These are phyloP conservation scores for Talaromyces sp. DNA, from an alignment of 2,329 filamentous ascomycete species.

Conservation along the genomic window DNA sequence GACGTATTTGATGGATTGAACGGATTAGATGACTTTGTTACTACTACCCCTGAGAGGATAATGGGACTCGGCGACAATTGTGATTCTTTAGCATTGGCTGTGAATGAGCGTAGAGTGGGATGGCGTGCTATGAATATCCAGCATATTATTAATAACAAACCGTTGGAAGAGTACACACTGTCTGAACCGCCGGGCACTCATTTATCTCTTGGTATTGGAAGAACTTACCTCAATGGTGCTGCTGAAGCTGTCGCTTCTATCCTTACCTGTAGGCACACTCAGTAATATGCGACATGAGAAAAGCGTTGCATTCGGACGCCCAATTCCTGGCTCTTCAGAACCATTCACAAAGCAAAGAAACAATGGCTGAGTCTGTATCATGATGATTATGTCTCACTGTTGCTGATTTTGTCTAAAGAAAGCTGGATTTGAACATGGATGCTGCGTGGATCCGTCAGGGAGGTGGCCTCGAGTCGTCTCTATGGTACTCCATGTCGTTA, in stretches of 20 bases:
- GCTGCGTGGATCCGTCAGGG: not conserved
- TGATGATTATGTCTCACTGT: too few species aligned
- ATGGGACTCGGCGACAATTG: not conserved
- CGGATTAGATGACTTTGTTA: not conserved
- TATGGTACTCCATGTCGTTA: not conserved
- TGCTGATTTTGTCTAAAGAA: not conserved
- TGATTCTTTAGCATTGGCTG: not conserved
- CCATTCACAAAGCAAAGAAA: too few species aligned
- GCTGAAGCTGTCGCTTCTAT: too few species aligned
- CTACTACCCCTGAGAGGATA: not conserved
- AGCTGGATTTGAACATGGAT: not conserved
- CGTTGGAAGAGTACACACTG: not conserved
- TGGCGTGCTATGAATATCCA: not conserved
- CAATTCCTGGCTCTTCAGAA: too few species aligned
- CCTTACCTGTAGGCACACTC: too few species aligned
- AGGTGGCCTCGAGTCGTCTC: not conserved
- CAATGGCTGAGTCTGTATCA: not conserved
- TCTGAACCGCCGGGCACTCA: not conserved
- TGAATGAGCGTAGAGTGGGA: not conserved
- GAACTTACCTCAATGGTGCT: too few species aligned
- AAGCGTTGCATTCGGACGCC: too few species aligned
- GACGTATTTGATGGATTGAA: not conserved
- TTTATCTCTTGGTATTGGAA: not conserved
- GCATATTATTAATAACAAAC: not conserved
- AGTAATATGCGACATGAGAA: too few species aligned